These are phyloP conservation scores for Alternaria sp. DNA, from an alignment of 2,329 filamentous ascomycete species.

Conservation along the genomic window DNA sequence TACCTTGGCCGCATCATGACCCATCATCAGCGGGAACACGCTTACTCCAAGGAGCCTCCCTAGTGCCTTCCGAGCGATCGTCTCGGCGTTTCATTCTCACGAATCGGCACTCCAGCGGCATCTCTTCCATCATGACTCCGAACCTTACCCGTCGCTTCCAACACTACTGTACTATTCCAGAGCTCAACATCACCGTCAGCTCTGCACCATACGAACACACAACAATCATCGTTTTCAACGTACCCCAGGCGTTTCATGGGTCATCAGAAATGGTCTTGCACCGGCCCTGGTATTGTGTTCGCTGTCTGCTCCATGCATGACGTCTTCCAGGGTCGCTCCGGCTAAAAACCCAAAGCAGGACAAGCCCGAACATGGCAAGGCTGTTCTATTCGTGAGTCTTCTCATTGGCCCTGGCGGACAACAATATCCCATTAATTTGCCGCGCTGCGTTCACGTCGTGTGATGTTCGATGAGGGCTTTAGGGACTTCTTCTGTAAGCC, in stretches of 20 bases:
- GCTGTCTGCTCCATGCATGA: conserved; percentile 3
- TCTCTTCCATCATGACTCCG: conserved; percentile 27
- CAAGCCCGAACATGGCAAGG: conserved; percentile 20
- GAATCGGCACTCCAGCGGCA: conserved; percentile 37
- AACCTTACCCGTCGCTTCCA: conserved; percentile 12
- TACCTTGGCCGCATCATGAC: conserved; percentile 33
- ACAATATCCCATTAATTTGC: conserved; percentile 31
- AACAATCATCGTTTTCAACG: neutral
- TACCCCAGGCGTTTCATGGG: neutral
- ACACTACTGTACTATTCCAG: neutral
- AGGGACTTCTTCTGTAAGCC: conserved; percentile 14
- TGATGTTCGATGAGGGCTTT: conserved; percentile 11
- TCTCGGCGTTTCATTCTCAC: conserved; percentile 32
- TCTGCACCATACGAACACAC: neutral
- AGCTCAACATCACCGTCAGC: neutral
- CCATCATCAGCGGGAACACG: conserved; percentile 38
- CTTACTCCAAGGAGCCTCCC: conserved; percentile 31
- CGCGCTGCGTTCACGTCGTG: conserved; percentile 14
- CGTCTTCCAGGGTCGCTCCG: conserved; percentile 21
- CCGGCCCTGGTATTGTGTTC: neutral
- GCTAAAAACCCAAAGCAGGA: conserved; percentile 28
- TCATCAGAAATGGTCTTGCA: neutral
- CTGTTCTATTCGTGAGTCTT: conserved; percentile 7
- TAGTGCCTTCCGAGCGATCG: conserved; percentile 40
- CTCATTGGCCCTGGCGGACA: conserved; percentile 25